Evolutionary conservation across 352 stramenopile species (phyloP).

Genomic region (Globisporangium spiculum): DNA sequence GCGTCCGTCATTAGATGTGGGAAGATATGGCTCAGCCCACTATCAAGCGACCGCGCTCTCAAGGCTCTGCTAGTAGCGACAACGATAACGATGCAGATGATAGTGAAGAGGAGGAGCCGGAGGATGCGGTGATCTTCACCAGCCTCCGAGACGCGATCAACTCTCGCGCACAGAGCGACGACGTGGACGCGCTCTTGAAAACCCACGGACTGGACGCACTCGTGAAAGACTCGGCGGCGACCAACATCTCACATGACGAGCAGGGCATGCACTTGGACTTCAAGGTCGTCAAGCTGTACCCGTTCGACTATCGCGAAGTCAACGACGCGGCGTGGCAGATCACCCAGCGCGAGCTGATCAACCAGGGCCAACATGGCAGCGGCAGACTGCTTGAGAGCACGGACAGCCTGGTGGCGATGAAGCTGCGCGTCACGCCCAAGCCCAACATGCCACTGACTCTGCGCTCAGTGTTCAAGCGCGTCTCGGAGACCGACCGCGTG

Average conservation of each 20-base stretch:
- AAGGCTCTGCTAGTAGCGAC: neutral
- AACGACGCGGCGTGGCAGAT: neutral
- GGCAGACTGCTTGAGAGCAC: neutral
- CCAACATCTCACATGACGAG: neutral
- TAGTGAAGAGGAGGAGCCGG: neutral
- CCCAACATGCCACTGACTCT: slow-evolving; percentile 1
- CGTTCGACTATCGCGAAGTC: slow-evolving; percentile 9
- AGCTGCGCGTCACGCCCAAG: neutral
- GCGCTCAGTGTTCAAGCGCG: neutral
- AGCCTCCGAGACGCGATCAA: neutral
- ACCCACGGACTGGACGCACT: neutral
- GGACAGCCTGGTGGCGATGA: neutral
- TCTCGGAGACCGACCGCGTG: neutral
- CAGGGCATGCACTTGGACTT: neutral
- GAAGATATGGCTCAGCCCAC: neutral
- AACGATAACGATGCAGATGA: neutral
- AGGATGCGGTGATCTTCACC: slow-evolving; percentile 1
- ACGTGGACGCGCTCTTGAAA: neutral
- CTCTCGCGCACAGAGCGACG: neutral
- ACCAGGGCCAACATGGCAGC: neutral
- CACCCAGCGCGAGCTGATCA: neutral
- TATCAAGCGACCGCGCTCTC: neutral
- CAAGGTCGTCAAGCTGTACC: slow-evolving; percentile 9
- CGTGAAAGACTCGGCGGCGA: neutral
- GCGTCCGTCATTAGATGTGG: neutral